Evolutionary conservation across 139 green algal genomes (phyloP).

Genomic region (Yamagishiella unicocca): DNA sequence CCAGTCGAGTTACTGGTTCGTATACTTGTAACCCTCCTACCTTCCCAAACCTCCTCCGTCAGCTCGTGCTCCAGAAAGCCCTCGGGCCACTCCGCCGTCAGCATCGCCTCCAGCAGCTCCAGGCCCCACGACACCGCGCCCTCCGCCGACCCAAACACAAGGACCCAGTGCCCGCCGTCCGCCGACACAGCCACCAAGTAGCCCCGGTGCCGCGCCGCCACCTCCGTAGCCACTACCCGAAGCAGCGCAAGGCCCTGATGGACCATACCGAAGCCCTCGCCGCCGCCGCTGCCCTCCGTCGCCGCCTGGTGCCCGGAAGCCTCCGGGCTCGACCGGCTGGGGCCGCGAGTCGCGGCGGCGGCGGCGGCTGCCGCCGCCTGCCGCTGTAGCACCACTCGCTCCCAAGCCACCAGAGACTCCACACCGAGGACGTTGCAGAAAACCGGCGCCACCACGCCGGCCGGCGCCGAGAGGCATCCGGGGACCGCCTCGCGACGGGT

Average conservation of each 20-base stretch:
- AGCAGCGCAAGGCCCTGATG: background rate
- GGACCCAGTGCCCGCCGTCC: constrained; percentile 33
- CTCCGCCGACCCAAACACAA: constrained; percentile 28
- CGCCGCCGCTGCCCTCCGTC: background rate
- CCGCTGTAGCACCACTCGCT: background rate
- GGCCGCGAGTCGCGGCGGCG: background rate
- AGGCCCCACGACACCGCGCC: constrained; percentile 12
- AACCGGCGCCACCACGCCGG: constrained; percentile 22
- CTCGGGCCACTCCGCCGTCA: constrained; percentile 24
- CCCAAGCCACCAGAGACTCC: constrained; percentile 32
- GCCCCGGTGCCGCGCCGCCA: background rate
- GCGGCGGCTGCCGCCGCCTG: background rate
- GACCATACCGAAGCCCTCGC: background rate
- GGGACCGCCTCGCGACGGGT: constrained; percentile 6
- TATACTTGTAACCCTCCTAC: background rate
- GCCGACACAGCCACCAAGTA: constrained; percentile 25
- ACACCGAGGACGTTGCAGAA: constrained; percentile 38
- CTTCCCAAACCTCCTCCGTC: constrained; percentile 40
- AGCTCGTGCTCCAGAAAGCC: constrained; percentile 43
- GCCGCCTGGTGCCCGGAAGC: background rate
- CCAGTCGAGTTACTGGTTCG: too few species aligned
- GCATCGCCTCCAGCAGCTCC: constrained; percentile 38
- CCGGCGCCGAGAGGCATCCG: constrained; percentile 30
- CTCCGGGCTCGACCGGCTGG: background rate
- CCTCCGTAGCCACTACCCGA: background rate